A percentile compares a stretch with the other conserved stretches of the same genome.
Conservation (phyloP, 2,329 filamentous ascomycete genomes). For the Chalaropsis ovoidea region DNA sequence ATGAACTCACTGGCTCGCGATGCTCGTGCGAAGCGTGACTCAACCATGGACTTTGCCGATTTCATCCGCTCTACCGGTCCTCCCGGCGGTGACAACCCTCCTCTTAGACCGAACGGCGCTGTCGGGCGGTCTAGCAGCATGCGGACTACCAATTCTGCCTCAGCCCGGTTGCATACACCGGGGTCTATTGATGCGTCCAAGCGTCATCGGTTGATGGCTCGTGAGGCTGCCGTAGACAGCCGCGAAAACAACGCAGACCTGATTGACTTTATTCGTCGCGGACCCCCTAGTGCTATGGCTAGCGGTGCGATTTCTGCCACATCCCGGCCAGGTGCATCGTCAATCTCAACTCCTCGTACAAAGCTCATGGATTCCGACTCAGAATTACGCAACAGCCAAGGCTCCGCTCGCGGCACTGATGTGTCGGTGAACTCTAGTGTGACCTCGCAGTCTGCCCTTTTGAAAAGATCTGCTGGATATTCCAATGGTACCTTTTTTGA, state of each 20-base stretch:
- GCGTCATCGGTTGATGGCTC: conserved; percentile 54
- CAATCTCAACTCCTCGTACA: conserved; percentile 11
- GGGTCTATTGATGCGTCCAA: conserved; percentile 31
- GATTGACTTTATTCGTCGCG: conserved; percentile 89
- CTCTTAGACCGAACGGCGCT: conserved; percentile 27
- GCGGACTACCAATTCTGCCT: conserved; percentile 34
- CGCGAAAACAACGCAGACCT: conserved; percentile 68
- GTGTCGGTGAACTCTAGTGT: conserved; percentile 53
- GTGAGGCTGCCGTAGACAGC: conserved; percentile 55
- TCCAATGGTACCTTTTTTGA: conserved; percentile 37
- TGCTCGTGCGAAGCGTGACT: conserved; percentile 58
- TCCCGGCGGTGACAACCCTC: conserved; percentile 35
- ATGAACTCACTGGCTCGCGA: conserved; percentile 48
- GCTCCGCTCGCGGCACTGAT: conserved; percentile 49
- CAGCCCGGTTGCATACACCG: conserved; percentile 28
- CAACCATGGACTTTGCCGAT: conserved; percentile 72
- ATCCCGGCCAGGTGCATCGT: conserved; percentile 48
- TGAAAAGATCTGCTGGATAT: conserved; percentile 37
- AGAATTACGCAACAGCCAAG: conserved; percentile 46
- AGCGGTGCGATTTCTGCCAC: conserved; percentile 72
- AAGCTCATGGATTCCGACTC: conserved; percentile 21
- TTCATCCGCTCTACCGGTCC: conserved; percentile 83
- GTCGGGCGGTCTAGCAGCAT: conserved; percentile 34
- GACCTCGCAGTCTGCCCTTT: conserved; percentile 64
- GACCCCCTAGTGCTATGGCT: conserved; percentile 52